Evolutionary conservation across 2,329 filamentous ascomycete genomes (phyloP).

Genomic region (Aspergillus chevalieri): DNA sequence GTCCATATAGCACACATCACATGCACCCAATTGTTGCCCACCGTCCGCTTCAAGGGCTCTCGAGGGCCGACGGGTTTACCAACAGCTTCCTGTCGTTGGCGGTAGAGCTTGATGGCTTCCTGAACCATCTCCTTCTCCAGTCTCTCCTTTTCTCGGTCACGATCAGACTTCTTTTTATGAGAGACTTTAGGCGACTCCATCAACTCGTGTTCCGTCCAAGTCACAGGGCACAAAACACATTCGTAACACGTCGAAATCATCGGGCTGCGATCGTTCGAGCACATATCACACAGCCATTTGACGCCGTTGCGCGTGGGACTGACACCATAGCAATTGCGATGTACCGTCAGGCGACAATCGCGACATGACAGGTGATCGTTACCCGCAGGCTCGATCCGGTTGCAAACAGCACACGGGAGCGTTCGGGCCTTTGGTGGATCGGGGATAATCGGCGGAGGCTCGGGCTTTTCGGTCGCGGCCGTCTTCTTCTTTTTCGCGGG

Average conservation of each 20-base stretch:
- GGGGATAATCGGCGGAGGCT: constrained; percentile 59
- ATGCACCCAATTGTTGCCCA: constrained; percentile 97
- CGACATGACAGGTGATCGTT: constrained; percentile 67
- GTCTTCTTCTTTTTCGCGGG: constrained; percentile 65
- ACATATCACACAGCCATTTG: constrained; percentile 96
- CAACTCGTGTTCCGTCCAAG: constrained; percentile 73
- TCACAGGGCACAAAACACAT: constrained; percentile 84
- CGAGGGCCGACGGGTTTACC: constrained; percentile 78
- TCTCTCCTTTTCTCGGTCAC: constrained; percentile 82
- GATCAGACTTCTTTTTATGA: constrained; percentile 85
- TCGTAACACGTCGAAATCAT: constrained; percentile 91
- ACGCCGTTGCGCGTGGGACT: constrained; percentile 59
- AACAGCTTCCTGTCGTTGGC: constrained; percentile 72
- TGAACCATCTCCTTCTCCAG: constrained; percentile 76
- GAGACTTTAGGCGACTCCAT: constrained; percentile 73
- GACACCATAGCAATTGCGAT: constrained; percentile 89
- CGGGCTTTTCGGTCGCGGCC: constrained; percentile 49
- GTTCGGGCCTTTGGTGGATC: constrained; percentile 71
- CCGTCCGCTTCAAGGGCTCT: constrained; percentile 87
- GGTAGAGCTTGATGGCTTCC: constrained; percentile 74
- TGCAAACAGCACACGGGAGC: constrained; percentile 81
- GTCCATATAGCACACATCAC: constrained; percentile 89
- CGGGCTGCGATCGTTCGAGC: constrained; percentile 85
- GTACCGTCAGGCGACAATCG: constrained; percentile 86
- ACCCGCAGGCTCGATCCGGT: constrained; percentile 62